A percentile compares a stretch with the other conserved stretches of the same genome.
Evolutionary conservation across 768 basidiomycete species (phyloP).

Genomic region (Epithele typhae): DNA sequence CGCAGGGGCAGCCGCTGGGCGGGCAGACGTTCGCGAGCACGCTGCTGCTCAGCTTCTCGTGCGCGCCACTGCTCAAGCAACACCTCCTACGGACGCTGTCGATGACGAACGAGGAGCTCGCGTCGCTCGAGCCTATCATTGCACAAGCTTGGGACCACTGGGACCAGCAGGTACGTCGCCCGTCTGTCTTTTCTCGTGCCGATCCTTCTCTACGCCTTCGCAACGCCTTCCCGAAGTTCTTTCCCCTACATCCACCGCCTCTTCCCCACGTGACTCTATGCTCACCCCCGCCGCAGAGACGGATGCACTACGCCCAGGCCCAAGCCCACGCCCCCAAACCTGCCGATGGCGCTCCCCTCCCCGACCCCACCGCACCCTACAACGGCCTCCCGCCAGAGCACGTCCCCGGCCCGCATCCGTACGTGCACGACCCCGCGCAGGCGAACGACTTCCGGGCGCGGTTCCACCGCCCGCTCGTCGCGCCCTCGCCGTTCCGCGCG

Average conservation of each 20-base stretch:
- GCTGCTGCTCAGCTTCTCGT: constrained; percentile 71
- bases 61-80: constrained; percentile 67
- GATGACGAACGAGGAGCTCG: constrained; percentile 77
- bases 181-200: too few species aligned
- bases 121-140: constrained; percentile 72
- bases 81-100: constrained; percentile 68
- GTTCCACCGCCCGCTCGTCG: constrained; percentile 57
- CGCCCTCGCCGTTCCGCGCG: constrained; percentile 54
- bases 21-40: constrained; percentile 82
- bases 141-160: constrained; percentile 86
- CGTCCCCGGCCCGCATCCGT: constrained; percentile 26
- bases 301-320: constrained; percentile 44
- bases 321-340: constrained; percentile 25
- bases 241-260: neutral
- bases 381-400: constrained; percentile 15
- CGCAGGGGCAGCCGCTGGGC: constrained; percentile 40
- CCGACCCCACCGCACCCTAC: constrained; percentile 17
- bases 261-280: neutral
- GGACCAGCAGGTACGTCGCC: constrained; percentile 66
- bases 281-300: constrained; percentile 32
- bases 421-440: constrained; percentile 29
- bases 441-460: constrained; percentile 59
- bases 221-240: too few species aligned
- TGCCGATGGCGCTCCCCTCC: constrained; percentile 24
- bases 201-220: too few species aligned